phyloP scores from a whole-genome alignment of 345 rosid genomes.

The Lumnitzera racemosa region DNA sequence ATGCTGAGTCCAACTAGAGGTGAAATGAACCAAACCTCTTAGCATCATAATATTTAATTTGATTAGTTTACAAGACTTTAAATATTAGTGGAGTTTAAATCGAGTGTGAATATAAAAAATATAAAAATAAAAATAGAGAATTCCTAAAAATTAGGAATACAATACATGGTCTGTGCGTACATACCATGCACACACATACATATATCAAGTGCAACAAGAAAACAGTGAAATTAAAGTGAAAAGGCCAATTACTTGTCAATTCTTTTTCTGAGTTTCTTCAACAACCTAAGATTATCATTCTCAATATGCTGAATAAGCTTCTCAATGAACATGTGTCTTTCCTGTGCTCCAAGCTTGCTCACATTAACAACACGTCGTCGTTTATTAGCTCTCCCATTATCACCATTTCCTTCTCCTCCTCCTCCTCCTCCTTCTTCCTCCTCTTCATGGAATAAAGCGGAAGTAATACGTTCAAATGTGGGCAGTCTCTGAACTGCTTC shows the following conservation, averaged over 20 bases:
- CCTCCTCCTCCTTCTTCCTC: background rate
- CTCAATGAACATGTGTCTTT: conserved; percentile 20
- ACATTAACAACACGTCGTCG: conserved; percentile 11
- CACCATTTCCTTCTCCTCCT: too few relatives aligned
- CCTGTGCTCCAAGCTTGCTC: conserved; percentile 12
- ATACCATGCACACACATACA: too few relatives aligned
- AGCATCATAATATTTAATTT: too few relatives aligned
- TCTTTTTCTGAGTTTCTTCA: conserved; percentile 17
- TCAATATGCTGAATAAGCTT: conserved; percentile 19
- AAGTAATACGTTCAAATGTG: conserved; percentile 9
- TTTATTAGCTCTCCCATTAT: too few relatives aligned
- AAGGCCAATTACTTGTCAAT: conserved; percentile 11
- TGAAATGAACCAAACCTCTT: too few relatives aligned
- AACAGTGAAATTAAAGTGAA: background rate
- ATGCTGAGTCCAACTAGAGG: too few relatives aligned
- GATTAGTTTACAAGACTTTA: too few relatives aligned
- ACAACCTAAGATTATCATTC: conserved; percentile 17
- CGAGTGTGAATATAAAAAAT: too few relatives aligned
- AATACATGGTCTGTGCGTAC: background rate
- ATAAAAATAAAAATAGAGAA: too few relatives aligned
- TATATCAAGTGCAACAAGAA: too few relatives aligned
- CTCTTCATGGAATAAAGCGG: conserved; percentile 1
- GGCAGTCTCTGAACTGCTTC: conserved; percentile 19
- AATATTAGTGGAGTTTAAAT: too few relatives aligned
- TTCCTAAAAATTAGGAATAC: background rate